Conservation (phyloP, 2,329 filamentous ascomycete genomes). For the Mollisiaceae sp. region DNA sequence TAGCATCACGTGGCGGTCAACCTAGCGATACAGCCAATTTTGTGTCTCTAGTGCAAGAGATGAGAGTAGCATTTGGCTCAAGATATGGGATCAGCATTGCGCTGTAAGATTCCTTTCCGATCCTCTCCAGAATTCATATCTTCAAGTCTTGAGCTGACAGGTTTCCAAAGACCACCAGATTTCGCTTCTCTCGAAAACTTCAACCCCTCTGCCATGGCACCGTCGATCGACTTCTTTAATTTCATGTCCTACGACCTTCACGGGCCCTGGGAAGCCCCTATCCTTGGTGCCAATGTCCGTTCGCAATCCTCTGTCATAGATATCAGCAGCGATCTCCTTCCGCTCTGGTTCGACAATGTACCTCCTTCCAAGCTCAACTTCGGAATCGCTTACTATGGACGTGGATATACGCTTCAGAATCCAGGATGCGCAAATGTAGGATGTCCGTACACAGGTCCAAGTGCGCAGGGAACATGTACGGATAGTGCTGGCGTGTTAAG, state of each 20-base stretch:
- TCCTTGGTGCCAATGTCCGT: conserved; percentile 42
- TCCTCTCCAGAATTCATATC: background rate
- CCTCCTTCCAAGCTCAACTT: conserved; percentile 51
- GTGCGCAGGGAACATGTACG: conserved; percentile 40
- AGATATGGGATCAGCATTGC: conserved; percentile 50
- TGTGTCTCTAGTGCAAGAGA: conserved; percentile 38
- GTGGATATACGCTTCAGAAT: conserved; percentile 47
- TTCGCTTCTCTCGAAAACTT: conserved; percentile 44
- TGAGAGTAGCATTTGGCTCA: conserved; percentile 42
- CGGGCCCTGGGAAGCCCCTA: conserved; percentile 46
- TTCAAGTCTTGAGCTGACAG: background rate
- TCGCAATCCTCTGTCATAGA: conserved; percentile 51
- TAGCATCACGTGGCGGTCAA: conserved; percentile 44
- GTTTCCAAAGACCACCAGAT: conserved; percentile 36
- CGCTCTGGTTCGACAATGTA: conserved; percentile 50
- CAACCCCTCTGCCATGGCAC: conserved; percentile 36
- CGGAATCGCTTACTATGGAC: conserved; percentile 54
- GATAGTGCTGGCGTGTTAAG: conserved; percentile 42
- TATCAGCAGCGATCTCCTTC: conserved; percentile 45
- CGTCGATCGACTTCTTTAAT: conserved; percentile 43
- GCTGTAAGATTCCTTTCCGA: conserved; percentile 36
- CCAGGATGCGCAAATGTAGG: conserved; percentile 33
- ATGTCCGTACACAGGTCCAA: conserved; percentile 35
- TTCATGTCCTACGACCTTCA: conserved; percentile 44
- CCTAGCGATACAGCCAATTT: conserved; percentile 47